A percentile compares a stretch with the other conserved stretches of the same genome.
These are phyloP conservation scores for Xylariaceae sp. DNA, from an alignment of 2,329 filamentous ascomycete species.

Conservation along the genomic window DNA sequence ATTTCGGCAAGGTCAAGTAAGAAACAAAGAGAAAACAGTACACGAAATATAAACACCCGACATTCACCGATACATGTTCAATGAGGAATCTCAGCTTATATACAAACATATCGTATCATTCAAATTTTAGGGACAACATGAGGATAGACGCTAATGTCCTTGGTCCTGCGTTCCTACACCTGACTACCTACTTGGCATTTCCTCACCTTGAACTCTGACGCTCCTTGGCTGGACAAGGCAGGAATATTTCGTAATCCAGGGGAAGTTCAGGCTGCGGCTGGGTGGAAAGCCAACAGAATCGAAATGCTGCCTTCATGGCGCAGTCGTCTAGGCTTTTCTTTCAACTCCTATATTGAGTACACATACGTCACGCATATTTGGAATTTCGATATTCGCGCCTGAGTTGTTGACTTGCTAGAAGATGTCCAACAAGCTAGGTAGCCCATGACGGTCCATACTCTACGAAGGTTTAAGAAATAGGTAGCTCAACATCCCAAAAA, in stretches of 20 bases:
- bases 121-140: neutral
- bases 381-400: too few relatives aligned
- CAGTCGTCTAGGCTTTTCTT: slow-evolving; percentile 1
- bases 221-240: slow-evolving; percentile 21
- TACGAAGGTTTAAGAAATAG: too few relatives aligned
- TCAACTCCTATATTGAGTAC: neutral
- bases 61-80: neutral
- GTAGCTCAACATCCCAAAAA: too few relatives aligned
- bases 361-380: neutral
- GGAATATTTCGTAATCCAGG: neutral
- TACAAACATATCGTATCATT: neutral
- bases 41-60: neutral
- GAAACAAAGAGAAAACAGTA: neutral
- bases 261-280: too few relatives aligned
- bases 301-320: slow-evolving; percentile 6
- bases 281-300: slow-evolving; percentile 14
- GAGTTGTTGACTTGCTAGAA: too few relatives aligned
- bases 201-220: slow-evolving; percentile 14
- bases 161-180: neutral
- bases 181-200: slow-evolving; percentile 17
- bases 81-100: slow-evolving; percentile 1
- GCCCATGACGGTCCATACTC: too few relatives aligned
- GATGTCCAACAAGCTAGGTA: neutral
- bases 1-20: neutral
- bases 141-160: slow-evolving; percentile 7